Evolutionary conservation across 805 yeast species (phyloP).

Genomic region (Candida khao-thaluensis): DNA sequence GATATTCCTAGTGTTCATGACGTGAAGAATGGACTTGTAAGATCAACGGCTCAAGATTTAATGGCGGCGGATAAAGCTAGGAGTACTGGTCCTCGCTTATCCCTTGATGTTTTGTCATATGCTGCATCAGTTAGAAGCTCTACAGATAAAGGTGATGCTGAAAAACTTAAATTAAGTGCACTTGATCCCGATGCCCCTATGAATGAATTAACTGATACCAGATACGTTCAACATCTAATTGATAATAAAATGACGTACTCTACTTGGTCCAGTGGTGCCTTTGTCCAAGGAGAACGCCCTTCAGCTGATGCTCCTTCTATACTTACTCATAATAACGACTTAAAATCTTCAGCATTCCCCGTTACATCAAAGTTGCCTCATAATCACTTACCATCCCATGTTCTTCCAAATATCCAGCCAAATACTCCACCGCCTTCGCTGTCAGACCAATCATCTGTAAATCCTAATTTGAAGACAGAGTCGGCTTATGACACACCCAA

Average conservation of each 20-base stretch:
- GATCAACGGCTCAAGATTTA: background rate
- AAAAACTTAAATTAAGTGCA: background rate
- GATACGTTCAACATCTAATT: background rate
- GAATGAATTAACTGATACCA: background rate
- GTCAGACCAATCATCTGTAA: background rate
- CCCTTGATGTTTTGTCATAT: conserved; percentile 39
- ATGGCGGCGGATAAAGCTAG: conserved; percentile 12
- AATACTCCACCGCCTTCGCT: background rate
- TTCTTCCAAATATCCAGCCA: no score
- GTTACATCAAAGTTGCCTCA: background rate
- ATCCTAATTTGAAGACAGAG: background rate
- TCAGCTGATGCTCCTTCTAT: background rate
- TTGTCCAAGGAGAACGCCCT: background rate
- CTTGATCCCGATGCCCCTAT: background rate
- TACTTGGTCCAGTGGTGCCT: background rate
- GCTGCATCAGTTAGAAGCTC: conserved; percentile 39
- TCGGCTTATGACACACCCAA: background rate
- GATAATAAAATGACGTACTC: no score
- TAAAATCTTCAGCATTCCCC: background rate
- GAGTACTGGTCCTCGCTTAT: conserved; percentile 16
- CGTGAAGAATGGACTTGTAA: background rate
- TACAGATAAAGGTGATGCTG: background rate
- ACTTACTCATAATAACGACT: background rate
- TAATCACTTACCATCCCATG: no score
- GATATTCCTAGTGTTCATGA: conserved; percentile 6